Evolutionary conservation across 768 basidiomycete genomes (phyloP).

Genomic region (Tylopilus rubrobrunneus): DNA sequence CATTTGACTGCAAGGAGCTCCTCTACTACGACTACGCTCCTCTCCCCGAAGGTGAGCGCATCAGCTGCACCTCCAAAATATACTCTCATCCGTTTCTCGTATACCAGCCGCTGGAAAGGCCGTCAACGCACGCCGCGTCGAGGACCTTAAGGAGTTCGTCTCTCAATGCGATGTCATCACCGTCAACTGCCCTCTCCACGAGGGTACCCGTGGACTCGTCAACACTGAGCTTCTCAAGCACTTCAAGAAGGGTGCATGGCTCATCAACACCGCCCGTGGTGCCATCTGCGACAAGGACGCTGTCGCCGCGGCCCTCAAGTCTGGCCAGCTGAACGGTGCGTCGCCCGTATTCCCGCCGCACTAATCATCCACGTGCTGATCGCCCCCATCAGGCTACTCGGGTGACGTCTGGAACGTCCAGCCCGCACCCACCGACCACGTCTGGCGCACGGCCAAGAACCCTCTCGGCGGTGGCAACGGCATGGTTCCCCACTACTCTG

Average conservation of each 20-base stretch:
- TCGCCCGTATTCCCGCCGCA: neutral
- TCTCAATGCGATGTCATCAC: slow-evolving; percentile 73
- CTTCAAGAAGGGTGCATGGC: slow-evolving; percentile 91
- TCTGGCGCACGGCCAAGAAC: slow-evolving; percentile 83
- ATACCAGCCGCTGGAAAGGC: slow-evolving; percentile 55
- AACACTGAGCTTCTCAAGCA: slow-evolving; percentile 79
- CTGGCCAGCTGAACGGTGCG: slow-evolving; percentile 65
- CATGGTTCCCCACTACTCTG: slow-evolving; percentile 86
- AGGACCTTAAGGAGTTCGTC: slow-evolving; percentile 64
- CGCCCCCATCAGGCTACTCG: slow-evolving; percentile 26
- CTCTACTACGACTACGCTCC: slow-evolving; percentile 85
- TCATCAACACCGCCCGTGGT: slow-evolving; percentile 91
- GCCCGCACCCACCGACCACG: slow-evolving; percentile 81
- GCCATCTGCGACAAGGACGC: slow-evolving; percentile 86
- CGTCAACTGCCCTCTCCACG: slow-evolving; percentile 88
- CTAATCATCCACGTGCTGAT: neutral
- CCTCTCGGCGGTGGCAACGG: slow-evolving; percentile 82
- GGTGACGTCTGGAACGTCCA: slow-evolving; percentile 85
- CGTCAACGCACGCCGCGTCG: slow-evolving; percentile 69
- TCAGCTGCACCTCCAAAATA: no score
- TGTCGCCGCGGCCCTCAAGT: slow-evolving; percentile 70
- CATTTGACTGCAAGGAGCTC: slow-evolving; percentile 88
- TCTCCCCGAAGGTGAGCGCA: slow-evolving; percentile 52
- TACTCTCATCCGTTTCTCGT: neutral
- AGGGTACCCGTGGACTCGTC: slow-evolving; percentile 75